Base-by-base conservation (phyloP, 2,329 filamentous ascomycete species). In the Ceratocystis papillata region DNA sequence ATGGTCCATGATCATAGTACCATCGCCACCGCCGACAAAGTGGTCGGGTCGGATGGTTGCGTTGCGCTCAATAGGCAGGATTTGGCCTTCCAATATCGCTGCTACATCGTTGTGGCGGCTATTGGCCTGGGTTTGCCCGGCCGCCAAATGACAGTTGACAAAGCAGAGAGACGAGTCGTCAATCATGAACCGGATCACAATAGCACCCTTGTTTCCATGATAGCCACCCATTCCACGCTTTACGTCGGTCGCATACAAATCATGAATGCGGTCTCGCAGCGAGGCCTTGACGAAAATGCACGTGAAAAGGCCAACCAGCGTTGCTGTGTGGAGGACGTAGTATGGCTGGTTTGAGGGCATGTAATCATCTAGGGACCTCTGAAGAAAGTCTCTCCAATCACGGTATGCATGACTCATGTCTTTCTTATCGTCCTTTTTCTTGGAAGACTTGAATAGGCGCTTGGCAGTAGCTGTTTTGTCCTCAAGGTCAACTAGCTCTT, bases 401-500 rank as follows among this genome's bases (percentile, higher is more conserved):
- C 94, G 89, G 75, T 99, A 99, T 73, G 96, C 92, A 70, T 95
- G 92, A 75, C 90, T 95, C 90, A 97, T 97, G 37, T 88, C 86
- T 72, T 90, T 87, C 73, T 95, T 92, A 41, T 88, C 86, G 72
- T 90, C 87, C 72, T 89, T 89, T 73, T 96, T 96, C 75, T 94
- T 94, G 22, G 67, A 71, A 88, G 90, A 73, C 92, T 94, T 20
- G 20, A 41, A 7, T 63, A 67, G 80, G 81, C 72, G 75, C 85
- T 85, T 96, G n/a, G 94, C 94, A 25, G 93, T 97, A 63, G 95
- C 88, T 70, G 92, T 95, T 78, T 97, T 97, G 77, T 99, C 90
- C 74, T 99, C 94, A 6, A 99, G 80, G 73, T 99, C 94, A 3
- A 99, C 94, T n/a, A 99, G 81, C 75, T 99, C 94, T 75, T 99